phyloP scores from a whole-genome alignment of 192 early-diverging fungal genomes.

The Mortierella hygrophila region DNA sequence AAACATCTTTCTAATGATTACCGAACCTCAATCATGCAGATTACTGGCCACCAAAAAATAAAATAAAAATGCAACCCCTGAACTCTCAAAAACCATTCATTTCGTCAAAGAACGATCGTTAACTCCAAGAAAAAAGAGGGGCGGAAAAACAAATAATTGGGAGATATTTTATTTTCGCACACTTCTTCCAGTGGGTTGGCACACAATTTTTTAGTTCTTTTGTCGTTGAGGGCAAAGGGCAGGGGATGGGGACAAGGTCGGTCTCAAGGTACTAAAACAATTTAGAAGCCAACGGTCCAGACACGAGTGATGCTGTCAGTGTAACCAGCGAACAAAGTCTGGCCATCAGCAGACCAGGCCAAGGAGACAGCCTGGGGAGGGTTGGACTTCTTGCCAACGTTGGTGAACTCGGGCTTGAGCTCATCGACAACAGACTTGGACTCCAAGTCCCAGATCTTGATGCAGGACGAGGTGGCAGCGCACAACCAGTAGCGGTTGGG shows the following conservation, averaged over 20 bases:
- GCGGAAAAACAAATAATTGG: neutral
- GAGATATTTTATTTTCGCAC: slow-evolving; percentile 15
- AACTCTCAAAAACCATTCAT: too few relatives aligned
- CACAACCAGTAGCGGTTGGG: slow-evolving; percentile 99
- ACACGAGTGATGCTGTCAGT: slow-evolving; percentile 68
- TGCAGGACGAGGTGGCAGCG: slow-evolving; percentile 93
- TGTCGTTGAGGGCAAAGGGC: neutral
- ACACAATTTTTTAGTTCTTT: neutral
- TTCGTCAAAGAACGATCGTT: neutral
- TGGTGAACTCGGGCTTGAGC: slow-evolving; percentile 80
- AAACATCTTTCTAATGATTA: too few relatives aligned
- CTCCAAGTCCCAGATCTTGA: slow-evolving; percentile 99
- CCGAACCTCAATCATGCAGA: too few relatives aligned
- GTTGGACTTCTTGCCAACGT: slow-evolving; percentile 79
- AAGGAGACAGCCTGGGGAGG: slow-evolving; percentile 94
- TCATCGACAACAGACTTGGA: slow-evolving; percentile 98
- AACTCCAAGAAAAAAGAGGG: neutral
- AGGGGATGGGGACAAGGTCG: neutral
- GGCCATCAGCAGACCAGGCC: slow-evolving; percentile 98
- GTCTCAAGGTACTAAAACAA: slow-evolving; percentile 9
- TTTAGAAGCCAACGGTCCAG: slow-evolving; percentile 56
- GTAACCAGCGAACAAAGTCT: slow-evolving; percentile 98
- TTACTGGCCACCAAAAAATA: too few relatives aligned
- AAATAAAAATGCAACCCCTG: too few relatives aligned
- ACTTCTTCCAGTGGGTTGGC: slow-evolving; percentile 17